Evolutionary conservation across 164 flowering plant species (phyloP).

Genomic region (Chimonanthus salicifolius): DNA sequence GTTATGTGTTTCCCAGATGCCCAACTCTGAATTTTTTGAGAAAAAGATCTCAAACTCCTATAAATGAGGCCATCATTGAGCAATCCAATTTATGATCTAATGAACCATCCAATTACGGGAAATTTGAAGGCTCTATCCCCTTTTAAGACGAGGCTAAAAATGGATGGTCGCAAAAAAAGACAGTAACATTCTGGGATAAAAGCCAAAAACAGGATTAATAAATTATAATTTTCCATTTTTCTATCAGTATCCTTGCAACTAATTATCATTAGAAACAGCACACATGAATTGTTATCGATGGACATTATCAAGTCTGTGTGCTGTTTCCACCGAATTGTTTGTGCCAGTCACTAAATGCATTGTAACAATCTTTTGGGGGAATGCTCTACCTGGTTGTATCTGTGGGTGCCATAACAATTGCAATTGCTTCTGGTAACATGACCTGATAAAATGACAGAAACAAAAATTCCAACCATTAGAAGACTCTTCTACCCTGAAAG

Average conservation of each 20-base stretch:
- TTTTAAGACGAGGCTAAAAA: no score
- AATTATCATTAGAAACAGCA: neutral
- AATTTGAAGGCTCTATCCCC: neutral
- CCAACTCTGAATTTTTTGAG: no score
- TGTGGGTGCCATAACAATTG: slow-evolving; percentile 96
- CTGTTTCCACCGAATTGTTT: neutral
- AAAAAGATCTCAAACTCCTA: no score
- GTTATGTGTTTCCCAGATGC: neutral
- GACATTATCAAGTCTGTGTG: neutral
- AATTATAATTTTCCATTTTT: no score
- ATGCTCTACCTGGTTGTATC: slow-evolving; percentile 50
- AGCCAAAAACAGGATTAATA: neutral
- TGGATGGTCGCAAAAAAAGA: neutral
- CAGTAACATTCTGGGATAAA: neutral
- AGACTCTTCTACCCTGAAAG: neutral
- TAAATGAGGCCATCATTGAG: neutral
- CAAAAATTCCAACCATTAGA: neutral
- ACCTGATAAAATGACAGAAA: slow-evolving; percentile 33
- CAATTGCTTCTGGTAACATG: slow-evolving; percentile 95
- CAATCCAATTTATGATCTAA: neutral
- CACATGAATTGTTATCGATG: neutral
- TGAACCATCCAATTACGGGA: neutral
- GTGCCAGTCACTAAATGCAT: neutral
- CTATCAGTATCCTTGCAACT: neutral
- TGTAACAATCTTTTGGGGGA: neutral